Conservation (phyloP, 2,329 filamentous ascomycete genomes). For the Xylogone sp. region DNA sequence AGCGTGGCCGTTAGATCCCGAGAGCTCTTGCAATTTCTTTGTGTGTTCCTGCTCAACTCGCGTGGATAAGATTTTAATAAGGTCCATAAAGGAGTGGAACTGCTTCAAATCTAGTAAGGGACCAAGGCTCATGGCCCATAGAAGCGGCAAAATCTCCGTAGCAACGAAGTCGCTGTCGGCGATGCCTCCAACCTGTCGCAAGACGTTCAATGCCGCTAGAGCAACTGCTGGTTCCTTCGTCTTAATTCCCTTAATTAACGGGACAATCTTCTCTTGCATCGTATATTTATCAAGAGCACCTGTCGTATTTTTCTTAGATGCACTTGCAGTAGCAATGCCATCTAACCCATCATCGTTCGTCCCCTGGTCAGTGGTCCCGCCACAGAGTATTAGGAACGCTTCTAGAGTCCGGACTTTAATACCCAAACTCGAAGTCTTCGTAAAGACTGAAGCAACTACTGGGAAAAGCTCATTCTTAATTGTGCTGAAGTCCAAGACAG, state of each 20-base stretch:
- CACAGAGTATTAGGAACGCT: conserved; percentile 85
- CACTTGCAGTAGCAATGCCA: conserved; percentile 54
- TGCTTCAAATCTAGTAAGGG: conserved; percentile 83
- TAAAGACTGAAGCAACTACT: conserved; percentile 84
- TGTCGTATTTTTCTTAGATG: conserved; percentile 56
- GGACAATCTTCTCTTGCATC: conserved; percentile 95
- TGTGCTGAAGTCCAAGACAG: conserved; percentile 89
- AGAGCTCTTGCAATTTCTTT: conserved; percentile 82
- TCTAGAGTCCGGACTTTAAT: conserved; percentile 94
- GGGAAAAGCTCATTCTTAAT: conserved; percentile 97
- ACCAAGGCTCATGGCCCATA: conserved; percentile 90
- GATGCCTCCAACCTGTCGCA: conserved; percentile 75
- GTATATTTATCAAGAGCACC: conserved; percentile 95
- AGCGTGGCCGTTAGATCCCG: conserved; percentile 49
- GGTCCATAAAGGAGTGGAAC: conserved; percentile 84
- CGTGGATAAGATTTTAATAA: conserved; percentile 76
- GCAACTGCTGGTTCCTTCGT: conserved; percentile 98
- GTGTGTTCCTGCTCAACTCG: conserved; percentile 87
- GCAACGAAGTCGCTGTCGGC: conserved; percentile 91
- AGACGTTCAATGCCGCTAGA: conserved; percentile 84
- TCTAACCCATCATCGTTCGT: conserved; percentile 68
- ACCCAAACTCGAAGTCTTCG: conserved; percentile 84
- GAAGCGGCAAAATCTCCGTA: conserved; percentile 80
- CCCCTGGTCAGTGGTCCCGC: conserved; percentile 57
- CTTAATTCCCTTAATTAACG: conserved; percentile 86